A percentile compares a stretch with the other conserved stretches of the same genome.
Conservation (phyloP, 176 grass and related monocot species). For the Paspalum notatum region DNA sequence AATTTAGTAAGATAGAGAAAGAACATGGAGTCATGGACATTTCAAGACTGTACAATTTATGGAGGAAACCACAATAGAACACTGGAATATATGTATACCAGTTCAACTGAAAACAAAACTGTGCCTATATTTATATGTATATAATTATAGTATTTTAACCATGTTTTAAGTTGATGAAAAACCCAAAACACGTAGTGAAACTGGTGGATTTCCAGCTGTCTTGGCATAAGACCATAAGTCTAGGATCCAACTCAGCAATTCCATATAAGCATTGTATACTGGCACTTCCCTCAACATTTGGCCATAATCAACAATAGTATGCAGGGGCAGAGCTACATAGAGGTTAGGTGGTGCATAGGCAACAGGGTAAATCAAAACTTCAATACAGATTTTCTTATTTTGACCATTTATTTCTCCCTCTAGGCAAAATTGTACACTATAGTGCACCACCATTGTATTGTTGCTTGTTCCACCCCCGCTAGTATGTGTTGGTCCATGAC, state of each 20-base stretch:
- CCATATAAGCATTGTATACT: not conserved
- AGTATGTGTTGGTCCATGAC: not conserved
- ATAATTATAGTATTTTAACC: constrained; percentile 17
- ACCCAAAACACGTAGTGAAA: constrained; percentile 2
- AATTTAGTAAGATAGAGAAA: not conserved
- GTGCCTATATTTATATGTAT: constrained; percentile 7
- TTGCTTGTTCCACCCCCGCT: too few relatives aligned
- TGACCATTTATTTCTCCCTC: too few relatives aligned
- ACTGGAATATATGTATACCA: not conserved
- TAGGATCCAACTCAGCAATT: not conserved
- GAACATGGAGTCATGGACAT: not conserved
- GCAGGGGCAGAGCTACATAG: too few relatives aligned
- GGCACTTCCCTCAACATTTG: not conserved
- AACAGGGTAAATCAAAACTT: too few relatives aligned
- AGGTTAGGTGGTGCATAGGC: too few relatives aligned
- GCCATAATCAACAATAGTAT: not conserved
- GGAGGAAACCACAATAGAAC: constrained; percentile 21
- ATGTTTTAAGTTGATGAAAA: constrained; percentile 37
- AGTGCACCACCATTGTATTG: too few relatives aligned
- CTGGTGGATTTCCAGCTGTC: constrained; percentile 10
- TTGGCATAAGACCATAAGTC: constrained; percentile 12
- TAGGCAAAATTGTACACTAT: too few relatives aligned
- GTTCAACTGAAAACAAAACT: not conserved
- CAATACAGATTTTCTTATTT: too few relatives aligned
- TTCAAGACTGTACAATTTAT: constrained; percentile 25